These are phyloP conservation scores for Pseudocercospora crystallina DNA, from an alignment of 2,329 filamentous ascomycete genomes.

Conservation along the genomic window DNA sequence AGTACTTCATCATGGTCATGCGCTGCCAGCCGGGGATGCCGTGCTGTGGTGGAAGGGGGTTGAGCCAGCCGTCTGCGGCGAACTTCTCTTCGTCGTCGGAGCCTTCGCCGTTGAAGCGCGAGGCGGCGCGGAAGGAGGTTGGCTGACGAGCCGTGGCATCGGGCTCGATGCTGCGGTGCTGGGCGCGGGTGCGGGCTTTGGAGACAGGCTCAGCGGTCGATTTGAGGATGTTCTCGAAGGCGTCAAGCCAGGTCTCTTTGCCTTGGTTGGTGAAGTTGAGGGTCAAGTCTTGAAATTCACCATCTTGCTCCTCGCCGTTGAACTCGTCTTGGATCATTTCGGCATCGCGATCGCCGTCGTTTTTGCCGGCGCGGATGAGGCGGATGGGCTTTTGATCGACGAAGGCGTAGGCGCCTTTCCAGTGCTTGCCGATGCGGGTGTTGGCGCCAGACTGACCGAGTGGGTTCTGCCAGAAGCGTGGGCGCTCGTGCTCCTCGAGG, in stretches of 20 bases:
- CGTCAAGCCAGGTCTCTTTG: slow-evolving; percentile 36
- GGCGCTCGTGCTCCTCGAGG: slow-evolving; percentile 40
- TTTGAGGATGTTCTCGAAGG: slow-evolving; percentile 43
- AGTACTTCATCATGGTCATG: slow-evolving; percentile 57
- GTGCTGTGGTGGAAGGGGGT: slow-evolving; percentile 49
- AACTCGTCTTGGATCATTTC: slow-evolving; percentile 31
- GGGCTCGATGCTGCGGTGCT: slow-evolving; percentile 22
- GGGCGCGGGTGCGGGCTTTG: slow-evolving; percentile 34
- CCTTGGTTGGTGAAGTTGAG: slow-evolving; percentile 25
- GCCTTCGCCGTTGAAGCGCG: slow-evolving; percentile 42
- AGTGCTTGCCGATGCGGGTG: slow-evolving; percentile 41
- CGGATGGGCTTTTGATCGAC: slow-evolving; percentile 34
- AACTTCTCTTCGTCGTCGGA: slow-evolving; percentile 38
- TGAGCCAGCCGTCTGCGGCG: slow-evolving; percentile 48
- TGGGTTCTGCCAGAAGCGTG: slow-evolving; percentile 35
- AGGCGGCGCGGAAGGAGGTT: slow-evolving; percentile 30
- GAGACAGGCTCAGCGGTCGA: slow-evolving; percentile 31
- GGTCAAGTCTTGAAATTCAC: slow-evolving; percentile 33
- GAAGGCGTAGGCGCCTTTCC: slow-evolving; percentile 54
- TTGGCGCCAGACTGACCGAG: slow-evolving; percentile 27
- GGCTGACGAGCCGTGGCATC: slow-evolving; percentile 3
- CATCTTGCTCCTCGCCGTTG: slow-evolving; percentile 32
- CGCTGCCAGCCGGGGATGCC: slow-evolving; percentile 56
- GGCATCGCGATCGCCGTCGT: slow-evolving; percentile 8
- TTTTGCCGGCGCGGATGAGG: slow-evolving; percentile 25